phyloP scores from a whole-genome alignment of 371 early-diverging fungal genomes.

The Rhizopus microsporus region DNA sequence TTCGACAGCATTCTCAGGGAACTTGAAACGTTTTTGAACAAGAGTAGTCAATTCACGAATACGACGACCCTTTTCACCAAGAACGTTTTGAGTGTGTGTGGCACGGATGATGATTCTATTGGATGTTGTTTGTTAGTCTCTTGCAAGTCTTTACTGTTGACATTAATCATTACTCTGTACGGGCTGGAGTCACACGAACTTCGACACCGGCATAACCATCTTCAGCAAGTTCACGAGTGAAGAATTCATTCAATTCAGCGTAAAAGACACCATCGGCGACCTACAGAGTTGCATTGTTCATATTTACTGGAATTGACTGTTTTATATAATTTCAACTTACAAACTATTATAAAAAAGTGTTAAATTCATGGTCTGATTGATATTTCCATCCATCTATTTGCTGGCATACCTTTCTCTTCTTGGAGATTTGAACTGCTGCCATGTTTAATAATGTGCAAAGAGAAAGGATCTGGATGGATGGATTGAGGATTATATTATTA shows the following conservation, averaged over 20 bases:
- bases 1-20: constrained; percentile 97
- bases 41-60: constrained; percentile 98
- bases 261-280: constrained; percentile 99
- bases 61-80: constrained; percentile 98
- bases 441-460: constrained; percentile 7
- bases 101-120: constrained; percentile 95
- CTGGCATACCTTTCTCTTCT: constrained; percentile 25
- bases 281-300: constrained; percentile 40
- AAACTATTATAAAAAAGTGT: constrained; percentile 36
- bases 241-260: constrained; percentile 99
- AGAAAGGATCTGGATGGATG: background rate
- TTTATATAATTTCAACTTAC: constrained; percentile 38
- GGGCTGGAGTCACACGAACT: constrained; percentile 97
- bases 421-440: constrained; percentile 28
- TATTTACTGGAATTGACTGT: background rate
- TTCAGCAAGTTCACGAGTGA: constrained; percentile 90
- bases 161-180: constrained; percentile 78
- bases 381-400: constrained; percentile 4
- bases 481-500: too few relatives aligned
- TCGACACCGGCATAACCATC: constrained; percentile 97
- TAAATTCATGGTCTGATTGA: background rate
- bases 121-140: background rate
- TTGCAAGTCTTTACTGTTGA: background rate
- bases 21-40: constrained; percentile 98
- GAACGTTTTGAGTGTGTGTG: constrained; percentile 96